Conservation (phyloP, 768 basidiomycete species). For the Fibroporia radiculosa region DNA sequence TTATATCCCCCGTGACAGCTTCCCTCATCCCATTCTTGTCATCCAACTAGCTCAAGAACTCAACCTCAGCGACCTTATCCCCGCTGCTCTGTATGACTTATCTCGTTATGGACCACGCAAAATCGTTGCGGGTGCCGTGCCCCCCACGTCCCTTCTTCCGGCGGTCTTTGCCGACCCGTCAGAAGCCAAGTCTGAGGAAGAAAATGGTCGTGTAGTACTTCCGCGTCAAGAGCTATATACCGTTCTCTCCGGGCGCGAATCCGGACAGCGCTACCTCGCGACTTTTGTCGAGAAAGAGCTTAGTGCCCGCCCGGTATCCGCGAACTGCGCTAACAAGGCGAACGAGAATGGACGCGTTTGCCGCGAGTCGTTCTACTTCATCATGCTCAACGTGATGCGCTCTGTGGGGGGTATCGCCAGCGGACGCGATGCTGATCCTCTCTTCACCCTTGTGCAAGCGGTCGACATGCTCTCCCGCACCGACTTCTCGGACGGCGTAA, state of each 20-base stretch:
- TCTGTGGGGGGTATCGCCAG: conserved; percentile 63
- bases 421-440: conserved; percentile 67
- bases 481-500: conserved; percentile 60
- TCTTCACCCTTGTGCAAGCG: conserved; percentile 62
- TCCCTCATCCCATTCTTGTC: conserved; percentile 61
- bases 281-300: conserved; percentile 53
- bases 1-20: conserved; percentile 52
- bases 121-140: conserved; percentile 46
- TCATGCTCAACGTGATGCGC: conserved; percentile 65
- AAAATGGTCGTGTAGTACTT: conserved; percentile 17
- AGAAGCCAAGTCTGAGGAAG: conserved; percentile 10
- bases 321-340: conserved; percentile 38
- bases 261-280: conserved; percentile 53
- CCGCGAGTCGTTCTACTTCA: conserved; percentile 66
- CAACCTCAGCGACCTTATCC: conserved; percentile 47
- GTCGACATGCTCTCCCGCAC: conserved; percentile 64
- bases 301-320: conserved; percentile 37
- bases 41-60: conserved; percentile 66
- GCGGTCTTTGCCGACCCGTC: conserved; percentile 11
- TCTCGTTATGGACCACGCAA: conserved; percentile 66
- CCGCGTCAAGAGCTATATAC: conserved; percentile 30
- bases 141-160: conserved; percentile 17
- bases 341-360: conserved; percentile 35
- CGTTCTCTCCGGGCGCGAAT: conserved; percentile 58
- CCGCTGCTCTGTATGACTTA: conserved; percentile 68